Base-by-base conservation (phyloP, 345 rosid species). In the Eucalyptus erythrocorys region DNA sequence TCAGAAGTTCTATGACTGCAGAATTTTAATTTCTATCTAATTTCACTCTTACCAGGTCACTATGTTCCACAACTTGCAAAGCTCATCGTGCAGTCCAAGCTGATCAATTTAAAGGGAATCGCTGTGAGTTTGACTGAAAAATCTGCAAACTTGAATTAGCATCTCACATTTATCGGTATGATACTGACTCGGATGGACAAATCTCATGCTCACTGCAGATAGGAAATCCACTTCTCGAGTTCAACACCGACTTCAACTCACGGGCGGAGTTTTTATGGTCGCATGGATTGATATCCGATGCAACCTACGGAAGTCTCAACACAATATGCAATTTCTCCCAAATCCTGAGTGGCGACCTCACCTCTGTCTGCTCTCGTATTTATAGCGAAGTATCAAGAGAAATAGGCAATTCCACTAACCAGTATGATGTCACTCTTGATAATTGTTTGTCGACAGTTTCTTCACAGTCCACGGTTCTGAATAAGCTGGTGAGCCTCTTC, bases 61-160 rank as follows among this genome's bases (percentile, higher is more conserved):
- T 94, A 93, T 88, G 94, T 93, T 61, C 95, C 95, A 42, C 95
- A 94, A 89, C 92, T 94, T 6, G 94, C 94, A 48, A 87, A 86
- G 21, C 93, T 91, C 34, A 57, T 94, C 53, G 87, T 91, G 50
- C 85, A 91, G 55, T 90, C 93, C 88, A 85, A 89, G 89, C 89
- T 90, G 64, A 48, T 88, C 93, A 93, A 92, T 76, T 88, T 93
- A 30, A 92, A 91, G 82, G 95, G 94, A 80, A 89, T 93, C 30
- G 93, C 95, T 59, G 94, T 94, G 87, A 91, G 95, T 84, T 68
- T 13, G 12, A 53, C 30, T 26, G 19, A 17, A 50, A 71, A 13
- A 13, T 79, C 71, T 88, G 37, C 15, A 12, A 19, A 21, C 59
- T 37, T 66, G 9, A 66, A 66, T 66, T 16, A 15, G 21, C 79